These are phyloP conservation scores for Malus hybrid DNA, from an alignment of 331 rosid species.

Conservation along the genomic window DNA sequence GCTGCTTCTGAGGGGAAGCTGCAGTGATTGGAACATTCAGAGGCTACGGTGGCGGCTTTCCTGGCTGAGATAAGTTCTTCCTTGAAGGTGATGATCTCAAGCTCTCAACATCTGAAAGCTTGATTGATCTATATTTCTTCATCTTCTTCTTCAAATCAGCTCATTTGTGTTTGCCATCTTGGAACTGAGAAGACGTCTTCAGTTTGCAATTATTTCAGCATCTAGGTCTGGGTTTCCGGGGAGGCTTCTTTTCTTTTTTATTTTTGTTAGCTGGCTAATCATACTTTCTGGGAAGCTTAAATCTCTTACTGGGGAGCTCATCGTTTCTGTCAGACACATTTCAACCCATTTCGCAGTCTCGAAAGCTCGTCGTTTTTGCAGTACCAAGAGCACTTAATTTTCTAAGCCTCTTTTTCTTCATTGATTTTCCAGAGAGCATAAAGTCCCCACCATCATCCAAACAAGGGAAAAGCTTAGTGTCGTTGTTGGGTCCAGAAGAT, in stretches of 20 bases:
- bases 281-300: slow-evolving; percentile 37
- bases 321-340: slow-evolving; percentile 28
- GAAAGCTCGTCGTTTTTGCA: slow-evolving; percentile 27
- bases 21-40: slow-evolving; percentile 18
- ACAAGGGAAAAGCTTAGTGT: slow-evolving; percentile 28
- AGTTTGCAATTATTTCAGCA: not conserved
- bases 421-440: slow-evolving; percentile 33
- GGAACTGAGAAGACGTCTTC: slow-evolving; percentile 39
- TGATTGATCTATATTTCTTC: slow-evolving; percentile 55
- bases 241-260: too few species aligned
- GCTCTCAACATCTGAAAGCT: slow-evolving; percentile 47
- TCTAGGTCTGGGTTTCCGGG: too few species aligned
- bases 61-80: slow-evolving; percentile 30
- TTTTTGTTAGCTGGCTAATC: too few species aligned
- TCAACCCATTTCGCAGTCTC: slow-evolving; percentile 38
- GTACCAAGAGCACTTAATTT: slow-evolving; percentile 4
- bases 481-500: slow-evolving; percentile 16
- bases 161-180: slow-evolving; percentile 53
- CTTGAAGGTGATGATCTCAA: slow-evolving; percentile 30
- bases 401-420: slow-evolving; percentile 48
- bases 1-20: slow-evolving; percentile 33
- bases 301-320: slow-evolving; percentile 26
- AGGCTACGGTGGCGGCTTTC: slow-evolving; percentile 24
- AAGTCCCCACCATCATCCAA: slow-evolving; percentile 17
- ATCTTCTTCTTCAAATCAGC: slow-evolving; percentile 66